These are phyloP conservation scores for Phytophthora podocarpi DNA, from an alignment of 352 stramenopile species.

Conservation along the genomic window DNA sequence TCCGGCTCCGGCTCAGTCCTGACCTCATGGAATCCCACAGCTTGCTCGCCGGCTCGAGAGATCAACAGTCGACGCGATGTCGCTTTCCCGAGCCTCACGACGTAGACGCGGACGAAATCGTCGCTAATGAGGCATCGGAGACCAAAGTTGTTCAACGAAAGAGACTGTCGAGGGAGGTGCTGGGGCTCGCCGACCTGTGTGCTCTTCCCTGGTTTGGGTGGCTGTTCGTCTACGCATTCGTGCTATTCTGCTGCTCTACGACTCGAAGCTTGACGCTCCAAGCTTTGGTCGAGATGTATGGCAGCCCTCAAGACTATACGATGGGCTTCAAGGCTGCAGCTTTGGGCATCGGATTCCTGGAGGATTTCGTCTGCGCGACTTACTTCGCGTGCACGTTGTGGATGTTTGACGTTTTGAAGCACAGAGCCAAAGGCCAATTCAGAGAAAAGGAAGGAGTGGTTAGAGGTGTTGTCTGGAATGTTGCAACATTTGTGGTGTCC, in stretches of 20 bases:
- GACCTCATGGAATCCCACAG: constrained; percentile 20
- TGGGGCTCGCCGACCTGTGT: constrained; percentile 1
- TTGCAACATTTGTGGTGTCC: constrained; percentile 23
- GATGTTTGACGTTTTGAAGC: background rate
- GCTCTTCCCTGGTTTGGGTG: constrained; percentile 37
- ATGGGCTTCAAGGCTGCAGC: constrained; percentile 8
- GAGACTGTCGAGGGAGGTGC: background rate
- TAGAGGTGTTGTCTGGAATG: background rate
- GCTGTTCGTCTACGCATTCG: constrained; percentile 28
- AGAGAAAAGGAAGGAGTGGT: too few relatives aligned
- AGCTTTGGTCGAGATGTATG: constrained; percentile 32
- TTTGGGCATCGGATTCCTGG: constrained; percentile 35
- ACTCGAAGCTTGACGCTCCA: constrained; percentile 22
- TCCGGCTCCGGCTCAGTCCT: too few relatives aligned
- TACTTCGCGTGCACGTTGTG: constrained; percentile 32
- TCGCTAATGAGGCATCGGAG: background rate
- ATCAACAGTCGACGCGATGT: constrained; percentile 13
- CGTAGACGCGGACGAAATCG: background rate
- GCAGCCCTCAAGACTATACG: constrained; percentile 12
- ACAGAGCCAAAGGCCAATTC: too few relatives aligned
- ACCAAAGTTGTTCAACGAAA: constrained; percentile 7
- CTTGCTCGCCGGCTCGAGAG: constrained; percentile 9
- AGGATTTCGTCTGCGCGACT: constrained; percentile 40
- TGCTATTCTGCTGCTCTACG: constrained; percentile 35
- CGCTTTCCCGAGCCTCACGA: constrained; percentile 14